These are phyloP conservation scores for Lachnellula hyalina DNA, from an alignment of 2,329 filamentous ascomycete species.

Conservation along the genomic window DNA sequence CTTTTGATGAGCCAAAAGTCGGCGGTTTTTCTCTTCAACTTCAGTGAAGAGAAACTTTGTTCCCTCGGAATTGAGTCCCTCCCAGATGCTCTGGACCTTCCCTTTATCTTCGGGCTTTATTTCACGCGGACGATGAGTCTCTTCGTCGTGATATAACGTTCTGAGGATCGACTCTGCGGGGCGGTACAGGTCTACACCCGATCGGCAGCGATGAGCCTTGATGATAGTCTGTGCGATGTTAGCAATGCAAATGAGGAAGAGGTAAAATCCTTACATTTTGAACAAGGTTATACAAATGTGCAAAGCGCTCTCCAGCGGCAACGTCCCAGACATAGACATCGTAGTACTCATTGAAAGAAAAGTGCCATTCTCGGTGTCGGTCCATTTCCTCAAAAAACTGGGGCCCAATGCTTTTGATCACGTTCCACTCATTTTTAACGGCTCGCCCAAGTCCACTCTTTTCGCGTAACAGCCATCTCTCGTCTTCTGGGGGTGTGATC, in stretches of 20 bases:
- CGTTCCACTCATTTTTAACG: slow-evolving; percentile 34
- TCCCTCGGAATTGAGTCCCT: slow-evolving; percentile 24
- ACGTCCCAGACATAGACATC: slow-evolving; percentile 39
- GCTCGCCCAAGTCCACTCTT: slow-evolving; percentile 37
- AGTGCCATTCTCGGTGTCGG: slow-evolving; percentile 32
- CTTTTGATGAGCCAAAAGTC: not conserved
- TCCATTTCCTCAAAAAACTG: slow-evolving; percentile 38
- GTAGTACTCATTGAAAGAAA: slow-evolving; percentile 39
- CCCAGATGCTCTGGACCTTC: slow-evolving; percentile 30
- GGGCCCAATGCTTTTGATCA: slow-evolving; percentile 32
- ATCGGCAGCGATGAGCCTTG: slow-evolving; percentile 33
- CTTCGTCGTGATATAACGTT: slow-evolving; percentile 33
- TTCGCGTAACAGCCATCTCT: slow-evolving; percentile 36
- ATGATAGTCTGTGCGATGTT: slow-evolving; percentile 30
- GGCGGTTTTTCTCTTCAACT: not conserved
- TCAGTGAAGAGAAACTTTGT: slow-evolving; percentile 8
- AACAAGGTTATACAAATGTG: slow-evolving; percentile 29
- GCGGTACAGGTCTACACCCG: slow-evolving; percentile 31
- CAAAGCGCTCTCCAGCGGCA: slow-evolving; percentile 30
- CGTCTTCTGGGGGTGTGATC: slow-evolving; percentile 33
- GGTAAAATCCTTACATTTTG: slow-evolving; percentile 25
- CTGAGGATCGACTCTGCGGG: slow-evolving; percentile 32
- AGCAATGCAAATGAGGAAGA: not conserved
- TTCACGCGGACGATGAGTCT: slow-evolving; percentile 32
- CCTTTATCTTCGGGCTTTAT: slow-evolving; percentile 32